Evolutionary conservation across 2,329 filamentous ascomycete genomes (phyloP), one percentile per base, ranked within the genome.

Genomic region (Parasarocladium wereldwijsianum): DNA sequence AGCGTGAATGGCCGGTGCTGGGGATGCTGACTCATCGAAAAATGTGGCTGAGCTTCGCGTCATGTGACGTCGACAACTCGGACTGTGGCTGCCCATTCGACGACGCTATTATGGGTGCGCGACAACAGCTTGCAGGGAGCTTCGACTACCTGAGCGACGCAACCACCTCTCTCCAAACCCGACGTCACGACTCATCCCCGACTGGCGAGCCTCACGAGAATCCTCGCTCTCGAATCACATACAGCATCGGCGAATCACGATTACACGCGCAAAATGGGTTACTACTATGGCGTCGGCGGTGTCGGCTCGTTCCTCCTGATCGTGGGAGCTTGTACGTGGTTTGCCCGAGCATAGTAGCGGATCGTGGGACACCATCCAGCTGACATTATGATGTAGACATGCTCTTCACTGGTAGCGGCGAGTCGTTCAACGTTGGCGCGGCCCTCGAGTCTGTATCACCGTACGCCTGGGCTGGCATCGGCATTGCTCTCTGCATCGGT

Each of bases 361-460:
- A 28, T 32, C 23, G 18, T 24, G 32, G 11, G 13, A 15, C 17
- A 19, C 7, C 12, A 27, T 10, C 15, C 12, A 34, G 34, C 38
- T 40, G 35, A 36, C 35, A 31, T 34, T 23, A 12, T 18, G 27
- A 15, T 38, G 40, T 55, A 98, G 90, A 98, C 60, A 92, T 98
- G 84, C 83, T 98, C 54, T 94, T 98, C 54, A 92, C 90, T 49
- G 85, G 84, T 50, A 85, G 82, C 55, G 90, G 92, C 51, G 87
- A 98, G 67, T 66, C 78, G 36, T 98, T 98, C 62, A 93, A 98
- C 61, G 83, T 96, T 55, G 92, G 92, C 55, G 76, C 77, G 52
- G 96, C 96, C 54, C 75, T 98, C 56, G 85, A 93, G 60, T 77
- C 79, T 38, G 73, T 96, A 44, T 96, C 90, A 34, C 92, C 90